Evolutionary conservation across 164 flowering plant species (phyloP).

Genomic region (Kingdonia uniflora): DNA sequence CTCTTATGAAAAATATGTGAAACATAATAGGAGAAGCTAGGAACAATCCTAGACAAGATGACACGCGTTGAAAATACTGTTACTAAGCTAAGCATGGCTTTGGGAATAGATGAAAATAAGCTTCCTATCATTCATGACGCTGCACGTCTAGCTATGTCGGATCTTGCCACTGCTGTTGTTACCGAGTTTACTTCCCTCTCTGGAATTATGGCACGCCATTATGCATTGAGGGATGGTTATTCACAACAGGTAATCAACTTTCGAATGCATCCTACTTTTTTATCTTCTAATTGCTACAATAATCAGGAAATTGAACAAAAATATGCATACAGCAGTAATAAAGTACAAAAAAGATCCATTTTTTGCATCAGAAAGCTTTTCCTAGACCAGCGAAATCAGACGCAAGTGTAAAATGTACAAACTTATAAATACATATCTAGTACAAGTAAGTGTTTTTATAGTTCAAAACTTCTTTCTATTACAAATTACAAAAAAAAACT

Average conservation of each 20-base stretch:
- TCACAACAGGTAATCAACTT: slow-evolving; percentile 47
- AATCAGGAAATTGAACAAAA: too few species aligned
- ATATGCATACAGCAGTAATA: too few species aligned
- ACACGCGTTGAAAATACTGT: slow-evolving; percentile 49
- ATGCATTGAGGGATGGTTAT: slow-evolving; percentile 88
- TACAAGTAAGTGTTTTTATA: too few species aligned
- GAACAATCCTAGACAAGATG: slow-evolving; percentile 90
- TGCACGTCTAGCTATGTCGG: slow-evolving; percentile 90
- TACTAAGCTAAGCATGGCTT: slow-evolving; percentile 34
- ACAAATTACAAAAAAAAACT: too few species aligned
- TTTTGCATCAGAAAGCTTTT: too few species aligned
- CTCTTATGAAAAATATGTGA: too few species aligned
- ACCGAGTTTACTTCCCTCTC: slow-evolving; percentile 90
- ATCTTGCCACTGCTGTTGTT: slow-evolving; percentile 90
- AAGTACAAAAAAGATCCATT: too few species aligned
- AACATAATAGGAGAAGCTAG: slow-evolving; percentile 74
- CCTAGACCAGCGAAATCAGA: too few species aligned
- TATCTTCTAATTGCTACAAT: too few species aligned
- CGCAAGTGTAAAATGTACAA: too few species aligned
- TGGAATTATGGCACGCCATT: slow-evolving; percentile 93
- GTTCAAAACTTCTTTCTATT: too few species aligned
- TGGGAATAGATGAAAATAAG: slow-evolving; percentile 35
- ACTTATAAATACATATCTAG: neutral
- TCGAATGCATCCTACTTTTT: neutral
- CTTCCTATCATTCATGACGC: slow-evolving; percentile 45